Conservation (phyloP, 257 asterid species). For the Nicotiana obtusifolia region DNA sequence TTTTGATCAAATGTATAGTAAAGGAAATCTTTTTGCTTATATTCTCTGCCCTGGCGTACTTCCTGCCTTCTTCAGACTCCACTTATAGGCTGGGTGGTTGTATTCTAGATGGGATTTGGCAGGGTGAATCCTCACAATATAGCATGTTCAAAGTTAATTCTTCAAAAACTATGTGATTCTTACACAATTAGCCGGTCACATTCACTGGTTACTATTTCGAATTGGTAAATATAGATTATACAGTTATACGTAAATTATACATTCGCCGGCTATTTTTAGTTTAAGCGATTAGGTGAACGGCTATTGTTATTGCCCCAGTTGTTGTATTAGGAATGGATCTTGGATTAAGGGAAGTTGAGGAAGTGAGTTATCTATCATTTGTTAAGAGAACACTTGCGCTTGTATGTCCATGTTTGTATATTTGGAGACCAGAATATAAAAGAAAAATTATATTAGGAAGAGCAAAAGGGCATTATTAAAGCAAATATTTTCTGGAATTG, state of each 20-base stretch:
- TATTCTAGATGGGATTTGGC: neutral
- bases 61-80: too few species aligned
- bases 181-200: too few species aligned
- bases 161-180: too few species aligned
- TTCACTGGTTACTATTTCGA: too few species aligned
- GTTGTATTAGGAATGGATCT: neutral
- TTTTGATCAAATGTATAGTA: conserved; percentile 12
- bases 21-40: neutral
- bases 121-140: neutral
- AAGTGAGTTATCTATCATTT: neutral
- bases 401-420: neutral
- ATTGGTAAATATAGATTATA: too few species aligned
- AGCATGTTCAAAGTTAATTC: neutral
- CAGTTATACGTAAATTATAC: too few species aligned
- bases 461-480: neutral
- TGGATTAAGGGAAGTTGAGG: neutral
- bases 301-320: too few species aligned
- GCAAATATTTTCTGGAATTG: too few species aligned
- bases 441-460: neutral
- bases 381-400: neutral
- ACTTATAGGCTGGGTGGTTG: too few species aligned
- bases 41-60: too few species aligned
- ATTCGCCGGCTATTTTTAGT: too few species aligned
- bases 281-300: too few species aligned
- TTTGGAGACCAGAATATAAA: neutral